These are phyloP conservation scores for Plantago coronopus DNA, from an alignment of 305 asterid genomes.

Conservation along the genomic window DNA sequence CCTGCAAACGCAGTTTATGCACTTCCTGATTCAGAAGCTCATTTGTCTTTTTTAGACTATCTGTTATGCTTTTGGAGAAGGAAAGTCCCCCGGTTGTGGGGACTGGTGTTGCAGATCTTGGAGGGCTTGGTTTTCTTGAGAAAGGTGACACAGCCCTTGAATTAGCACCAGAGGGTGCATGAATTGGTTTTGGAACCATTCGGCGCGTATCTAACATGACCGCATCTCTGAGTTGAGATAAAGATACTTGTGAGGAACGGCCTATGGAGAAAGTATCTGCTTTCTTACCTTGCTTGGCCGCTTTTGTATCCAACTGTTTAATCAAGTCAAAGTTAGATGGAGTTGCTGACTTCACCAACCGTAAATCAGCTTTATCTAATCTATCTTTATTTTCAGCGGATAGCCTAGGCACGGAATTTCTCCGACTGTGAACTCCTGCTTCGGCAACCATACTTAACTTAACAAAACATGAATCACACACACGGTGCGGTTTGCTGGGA, in stretches of 20 bases:
- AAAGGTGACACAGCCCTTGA: constrained; percentile 93
- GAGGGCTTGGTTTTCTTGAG: constrained; percentile 87
- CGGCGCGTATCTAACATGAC: constrained; percentile 53
- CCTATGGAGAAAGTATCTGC: constrained; percentile 61
- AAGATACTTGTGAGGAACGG: constrained; percentile 76
- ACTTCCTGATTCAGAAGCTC: constrained; percentile 86
- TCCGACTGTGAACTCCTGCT: constrained; percentile 55
- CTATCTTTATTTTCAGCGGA: constrained; percentile 89
- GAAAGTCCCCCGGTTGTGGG: constrained; percentile 90
- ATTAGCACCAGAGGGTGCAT: constrained; percentile 55
- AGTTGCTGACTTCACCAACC: constrained; percentile 56
- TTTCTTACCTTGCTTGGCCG: constrained; percentile 90
- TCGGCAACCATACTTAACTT: constrained; percentile 80
- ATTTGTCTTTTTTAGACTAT: constrained; percentile 83
- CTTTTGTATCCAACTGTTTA: constrained; percentile 79
- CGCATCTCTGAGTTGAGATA: constrained; percentile 65
- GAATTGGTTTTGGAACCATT: constrained; percentile 59
- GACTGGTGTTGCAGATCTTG: constrained; percentile 84
- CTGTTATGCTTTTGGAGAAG: constrained; percentile 68
- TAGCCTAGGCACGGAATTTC: constrained; percentile 72
- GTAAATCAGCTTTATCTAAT: constrained; percentile 74
- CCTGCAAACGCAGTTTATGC: constrained; percentile 81
- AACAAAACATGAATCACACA: constrained; percentile 82
- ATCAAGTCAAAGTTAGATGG: constrained; percentile 83
- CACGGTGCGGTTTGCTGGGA: constrained; percentile 87